Evolutionary conservation across 1,284 basidiomycete species (phyloP).

Genomic region (Cutaneotrichosporon sp.): DNA sequence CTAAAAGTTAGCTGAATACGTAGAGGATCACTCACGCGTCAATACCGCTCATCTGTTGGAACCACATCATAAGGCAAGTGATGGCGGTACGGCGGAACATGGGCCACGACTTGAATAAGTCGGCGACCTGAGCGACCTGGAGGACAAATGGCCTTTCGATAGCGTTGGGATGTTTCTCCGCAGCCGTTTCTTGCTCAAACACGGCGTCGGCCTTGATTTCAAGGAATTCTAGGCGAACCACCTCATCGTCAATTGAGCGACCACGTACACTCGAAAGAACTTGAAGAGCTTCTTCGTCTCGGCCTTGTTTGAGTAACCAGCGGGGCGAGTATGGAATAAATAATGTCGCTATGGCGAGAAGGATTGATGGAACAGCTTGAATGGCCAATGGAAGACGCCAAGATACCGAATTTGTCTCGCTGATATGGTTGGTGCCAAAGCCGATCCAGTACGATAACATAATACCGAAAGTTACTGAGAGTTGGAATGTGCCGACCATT

Average conservation of each 20-base stretch:
- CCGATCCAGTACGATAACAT: slow-evolving; percentile 71
- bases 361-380: slow-evolving; percentile 63
- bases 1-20: background rate
- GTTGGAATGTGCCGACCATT: slow-evolving; percentile 66
- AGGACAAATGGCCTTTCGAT: slow-evolving; percentile 17
- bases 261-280: slow-evolving; percentile 63
- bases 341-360: slow-evolving; percentile 48
- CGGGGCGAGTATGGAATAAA: slow-evolving; percentile 61
- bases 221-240: slow-evolving; percentile 73
- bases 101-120: slow-evolving; percentile 26
- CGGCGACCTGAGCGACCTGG: slow-evolving; percentile 23
- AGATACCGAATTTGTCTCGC: slow-evolving; percentile 59
- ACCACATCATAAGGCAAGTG: slow-evolving; percentile 49
- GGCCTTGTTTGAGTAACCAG: slow-evolving; percentile 62
- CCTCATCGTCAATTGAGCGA: slow-evolving; percentile 60
- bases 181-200: slow-evolving; percentile 51
- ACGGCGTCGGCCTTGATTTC: slow-evolving; percentile 72
- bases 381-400: slow-evolving; percentile 75
- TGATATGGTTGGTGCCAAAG: slow-evolving; percentile 62
- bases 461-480: slow-evolving; percentile 63
- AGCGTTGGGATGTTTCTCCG: slow-evolving; percentile 23
- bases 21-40: slow-evolving; percentile 22
- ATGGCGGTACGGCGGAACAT: slow-evolving; percentile 44
- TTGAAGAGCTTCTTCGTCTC: slow-evolving; percentile 65
- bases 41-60: slow-evolving; percentile 46